A percentile compares a stretch with the other conserved stretches of the same genome.
Conservation (phyloP, 2,329 filamentous ascomycete species). For the Curvularia lunata region DNA sequence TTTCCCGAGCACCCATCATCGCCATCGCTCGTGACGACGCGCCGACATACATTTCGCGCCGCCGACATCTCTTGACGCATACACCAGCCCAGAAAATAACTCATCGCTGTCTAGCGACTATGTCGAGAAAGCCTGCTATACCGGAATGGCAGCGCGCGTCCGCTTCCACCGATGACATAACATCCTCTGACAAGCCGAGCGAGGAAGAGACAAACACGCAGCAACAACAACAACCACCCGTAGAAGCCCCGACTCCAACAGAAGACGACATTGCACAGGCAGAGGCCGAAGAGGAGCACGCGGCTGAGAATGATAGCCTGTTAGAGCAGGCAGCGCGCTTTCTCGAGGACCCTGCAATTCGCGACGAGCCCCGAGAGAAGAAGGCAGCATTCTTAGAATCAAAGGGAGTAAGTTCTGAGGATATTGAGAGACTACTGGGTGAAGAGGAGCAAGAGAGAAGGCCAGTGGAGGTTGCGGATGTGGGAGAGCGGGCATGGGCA, state of each 20-base stretch:
- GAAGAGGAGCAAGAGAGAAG: constrained; percentile 19
- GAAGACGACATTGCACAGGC: constrained; percentile 13
- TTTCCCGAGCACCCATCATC: constrained; percentile 19
- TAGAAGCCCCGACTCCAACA: constrained; percentile 23
- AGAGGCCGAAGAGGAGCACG: constrained; percentile 10
- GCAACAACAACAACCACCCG: constrained; percentile 15
- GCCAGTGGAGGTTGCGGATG: constrained; percentile 25
- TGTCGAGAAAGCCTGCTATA: constrained; percentile 36
- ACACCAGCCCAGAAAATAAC: neutral
- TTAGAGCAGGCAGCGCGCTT: constrained; percentile 77
- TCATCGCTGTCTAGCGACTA: neutral
- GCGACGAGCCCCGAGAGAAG: constrained; percentile 70
- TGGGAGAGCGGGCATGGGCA: constrained; percentile 37
- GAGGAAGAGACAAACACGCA: constrained; percentile 22
- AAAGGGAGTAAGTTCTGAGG: constrained; percentile 72
- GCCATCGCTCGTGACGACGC: constrained; percentile 15
- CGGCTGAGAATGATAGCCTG: constrained; percentile 21
- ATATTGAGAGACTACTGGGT: constrained; percentile 71
- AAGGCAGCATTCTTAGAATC: constrained; percentile 78
- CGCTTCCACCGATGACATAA: constrained; percentile 12
- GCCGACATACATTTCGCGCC: constrained; percentile 8
- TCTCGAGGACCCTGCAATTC: constrained; percentile 75
- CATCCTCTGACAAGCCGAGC: constrained; percentile 15
- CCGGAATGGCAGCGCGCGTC: constrained; percentile 46
- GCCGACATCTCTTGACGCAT: neutral